Conservation (phyloP, 495 filamentous ascomycete genomes). For the Aspergillus ellipticus region DNA sequence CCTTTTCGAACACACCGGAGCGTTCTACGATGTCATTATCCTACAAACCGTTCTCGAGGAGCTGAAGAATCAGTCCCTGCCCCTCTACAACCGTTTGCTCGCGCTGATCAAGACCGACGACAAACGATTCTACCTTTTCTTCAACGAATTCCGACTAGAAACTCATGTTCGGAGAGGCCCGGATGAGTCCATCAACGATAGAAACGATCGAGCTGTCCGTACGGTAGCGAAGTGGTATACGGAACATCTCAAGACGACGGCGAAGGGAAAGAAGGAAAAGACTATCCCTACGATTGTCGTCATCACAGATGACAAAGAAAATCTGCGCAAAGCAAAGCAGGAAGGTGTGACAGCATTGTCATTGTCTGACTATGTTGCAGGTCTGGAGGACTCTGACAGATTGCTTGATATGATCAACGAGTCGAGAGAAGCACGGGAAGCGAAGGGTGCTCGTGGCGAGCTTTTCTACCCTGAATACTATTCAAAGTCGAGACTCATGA, state of each 20-base stretch:
- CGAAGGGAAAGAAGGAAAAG: conserved; percentile 53
- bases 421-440: conserved; percentile 60
- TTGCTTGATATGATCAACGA: conserved; percentile 94
- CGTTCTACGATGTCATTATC: conserved; percentile 92
- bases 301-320: conserved; percentile 88
- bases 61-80: conserved; percentile 86
- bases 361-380: conserved; percentile 73
- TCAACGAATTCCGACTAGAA: conserved; percentile 95
- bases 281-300: conserved; percentile 78
- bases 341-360: conserved; percentile 67
- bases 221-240: conserved; percentile 85
- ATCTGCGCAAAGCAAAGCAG: conserved; percentile 73
- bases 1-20: conserved; percentile 84
- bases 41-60: conserved; percentile 96
- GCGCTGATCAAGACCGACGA: conserved; percentile 88
- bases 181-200: conserved; percentile 91
- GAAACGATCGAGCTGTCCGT: conserved; percentile 90
- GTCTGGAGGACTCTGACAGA: conserved; percentile 75
- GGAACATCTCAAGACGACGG: conserved; percentile 63
- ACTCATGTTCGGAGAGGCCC: conserved; percentile 72
- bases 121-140: conserved; percentile 97
- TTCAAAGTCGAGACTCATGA: conserved; percentile 90
- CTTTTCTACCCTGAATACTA: conserved; percentile 82
- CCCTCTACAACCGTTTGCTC: conserved; percentile 90
- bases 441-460: conserved; percentile 60